Base-by-base conservation (phyloP, 352 stramenopile genomes). In the Globisporangium sylvaticum region DNA sequence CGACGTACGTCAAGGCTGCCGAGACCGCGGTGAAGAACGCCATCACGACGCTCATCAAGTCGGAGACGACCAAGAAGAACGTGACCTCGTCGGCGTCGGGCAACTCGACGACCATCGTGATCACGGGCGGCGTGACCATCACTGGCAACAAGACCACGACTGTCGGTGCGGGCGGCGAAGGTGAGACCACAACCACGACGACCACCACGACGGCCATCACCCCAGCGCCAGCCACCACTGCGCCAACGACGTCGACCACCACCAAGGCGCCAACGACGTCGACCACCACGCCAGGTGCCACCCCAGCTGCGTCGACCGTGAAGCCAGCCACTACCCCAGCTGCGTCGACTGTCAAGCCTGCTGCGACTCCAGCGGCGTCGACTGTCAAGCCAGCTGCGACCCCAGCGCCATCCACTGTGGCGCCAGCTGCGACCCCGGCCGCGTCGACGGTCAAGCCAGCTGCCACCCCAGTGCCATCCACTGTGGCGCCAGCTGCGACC, bases 1-100 rank as follows among this genome's bases (percentile, higher is more conserved):
- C 72, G n/a, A 53, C 64, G 37, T 80, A 76, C 59, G 52, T 74
- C 9, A 70, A 78, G 32, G 62, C 66, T 8, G 64, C 71, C 25
- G 70, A 74, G 37, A 57, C 58, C 7, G 65, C 65, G 34, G 50
- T 70, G 24, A 70, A 70, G 58, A 46, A 48, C 25, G 65, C 65
- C 24, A 65, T 46, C 15, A 39, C 65, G 6, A 25, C 42, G 57
- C 50, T 70, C 24, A 32, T 70, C 34, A 66, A 62, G 29, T 20
- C 48, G 10, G 31, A 48, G 39, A 27, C 34, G 61, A 39, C 34
- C 10, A 63, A 68, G 62, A 44, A 29, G 61, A 67, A 63, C 44
- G 53, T 32, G 18, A 66, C 46, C 29, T 62, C 65, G 42, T 81
- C 71, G 24, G 69, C 62, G 44, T 78, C 75, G 3, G 31, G 48